Conservation (phyloP, 768 basidiomycete genomes). For the Trametes cinnabarina region DNA sequence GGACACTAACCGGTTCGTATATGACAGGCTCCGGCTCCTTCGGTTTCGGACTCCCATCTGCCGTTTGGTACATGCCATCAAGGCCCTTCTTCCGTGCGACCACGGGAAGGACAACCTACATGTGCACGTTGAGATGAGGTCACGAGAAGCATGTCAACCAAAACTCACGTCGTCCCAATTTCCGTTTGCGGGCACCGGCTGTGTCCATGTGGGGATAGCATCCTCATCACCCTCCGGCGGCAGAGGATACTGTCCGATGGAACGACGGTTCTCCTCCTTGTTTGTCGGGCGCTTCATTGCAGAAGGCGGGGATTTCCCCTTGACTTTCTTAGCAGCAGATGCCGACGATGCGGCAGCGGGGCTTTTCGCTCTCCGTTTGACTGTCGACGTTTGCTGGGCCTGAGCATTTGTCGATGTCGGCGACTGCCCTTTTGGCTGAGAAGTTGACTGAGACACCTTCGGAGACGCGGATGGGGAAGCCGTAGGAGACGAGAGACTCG, state of each 20-base stretch:
- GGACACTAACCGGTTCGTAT: slow-evolving; percentile 56
- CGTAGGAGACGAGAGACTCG: slow-evolving; percentile 15
- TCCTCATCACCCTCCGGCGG: slow-evolving; percentile 53
- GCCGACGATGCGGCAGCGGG: slow-evolving; percentile 41
- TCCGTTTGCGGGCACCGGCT: slow-evolving; percentile 61
- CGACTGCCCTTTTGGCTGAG: slow-evolving; percentile 15
- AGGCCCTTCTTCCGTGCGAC: slow-evolving; percentile 82
- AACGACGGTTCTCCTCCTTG: slow-evolving; percentile 49
- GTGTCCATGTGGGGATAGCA: slow-evolving; percentile 83
- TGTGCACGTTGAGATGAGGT: slow-evolving; percentile 2
- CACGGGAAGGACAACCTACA: slow-evolving; percentile 77
- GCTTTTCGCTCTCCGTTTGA: slow-evolving; percentile 47
- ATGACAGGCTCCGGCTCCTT: slow-evolving; percentile 30
- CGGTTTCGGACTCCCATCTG: slow-evolving; percentile 64
- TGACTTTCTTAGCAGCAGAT: slow-evolving; percentile 41
- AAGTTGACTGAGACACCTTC: slow-evolving; percentile 21
- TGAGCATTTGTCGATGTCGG: slow-evolving; percentile 8
- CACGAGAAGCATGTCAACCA: slow-evolving; percentile 9
- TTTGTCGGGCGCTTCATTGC: slow-evolving; percentile 35
- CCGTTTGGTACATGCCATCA: slow-evolving; percentile 65
- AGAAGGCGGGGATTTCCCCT: slow-evolving; percentile 34
- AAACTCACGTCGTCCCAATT: slow-evolving; percentile 81
- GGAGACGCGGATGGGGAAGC: slow-evolving; percentile 12
- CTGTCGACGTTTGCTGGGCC: slow-evolving; percentile 20
- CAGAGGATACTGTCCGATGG: slow-evolving; percentile 68